Conservation (phyloP, 257 asterid species). For the Plantago major region DNA sequence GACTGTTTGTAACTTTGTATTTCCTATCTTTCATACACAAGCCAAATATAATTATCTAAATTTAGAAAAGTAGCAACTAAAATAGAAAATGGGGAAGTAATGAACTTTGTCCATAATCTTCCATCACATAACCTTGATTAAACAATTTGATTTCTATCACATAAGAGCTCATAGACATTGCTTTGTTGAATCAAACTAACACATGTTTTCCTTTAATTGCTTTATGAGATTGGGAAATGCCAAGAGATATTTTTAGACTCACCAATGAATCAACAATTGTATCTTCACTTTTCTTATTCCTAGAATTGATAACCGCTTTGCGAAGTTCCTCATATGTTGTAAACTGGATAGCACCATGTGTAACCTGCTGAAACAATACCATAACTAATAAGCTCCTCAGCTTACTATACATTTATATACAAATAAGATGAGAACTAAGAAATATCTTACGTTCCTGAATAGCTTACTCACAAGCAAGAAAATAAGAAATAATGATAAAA, state of each 20-base stretch:
- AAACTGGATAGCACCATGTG: constrained; percentile 97
- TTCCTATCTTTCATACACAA: not conserved
- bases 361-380: constrained; percentile 68
- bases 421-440: constrained; percentile 1
- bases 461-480: not conserved
- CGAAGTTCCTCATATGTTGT: constrained; percentile 91
- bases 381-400: constrained; percentile 21
- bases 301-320: constrained; percentile 39
- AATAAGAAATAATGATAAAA: constrained; percentile 6
- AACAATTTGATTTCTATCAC: not conserved
- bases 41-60: constrained; percentile 5
- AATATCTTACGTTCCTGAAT: not conserved
- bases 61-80: not conserved
- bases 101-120: constrained; percentile 5
- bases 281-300: constrained; percentile 32
- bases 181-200: not conserved
- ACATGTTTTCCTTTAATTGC: not conserved
- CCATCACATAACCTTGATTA: not conserved
- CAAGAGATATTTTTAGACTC: constrained; percentile 29
- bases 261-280: constrained; percentile 52
- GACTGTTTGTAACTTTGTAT: not conserved
- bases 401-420: constrained; percentile 5
- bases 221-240: not conserved
- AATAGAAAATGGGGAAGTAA: not conserved
- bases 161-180: not conserved